Evolutionary conservation across 306 rosid species (phyloP).

Genomic region (Cucurbita argyrosperma): DNA sequence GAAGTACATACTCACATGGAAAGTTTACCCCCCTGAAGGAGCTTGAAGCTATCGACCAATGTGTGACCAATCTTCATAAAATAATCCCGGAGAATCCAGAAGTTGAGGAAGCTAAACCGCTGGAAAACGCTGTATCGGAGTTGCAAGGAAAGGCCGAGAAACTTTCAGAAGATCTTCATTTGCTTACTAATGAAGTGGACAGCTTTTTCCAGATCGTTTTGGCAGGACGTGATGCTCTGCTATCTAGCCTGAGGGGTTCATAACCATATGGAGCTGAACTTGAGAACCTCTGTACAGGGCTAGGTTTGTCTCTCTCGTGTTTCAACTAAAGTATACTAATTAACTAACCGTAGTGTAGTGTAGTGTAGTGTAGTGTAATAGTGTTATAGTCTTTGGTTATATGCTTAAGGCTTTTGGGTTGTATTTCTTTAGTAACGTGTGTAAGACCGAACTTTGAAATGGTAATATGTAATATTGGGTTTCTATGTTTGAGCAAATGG

Average conservation of each 20-base stretch:
- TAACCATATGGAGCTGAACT: slow-evolving; percentile 15
- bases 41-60: slow-evolving; percentile 44
- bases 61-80: slow-evolving; percentile 35
- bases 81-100: slow-evolving; percentile 29
- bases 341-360: background rate
- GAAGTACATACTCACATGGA: slow-evolving; percentile 20
- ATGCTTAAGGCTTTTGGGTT: background rate
- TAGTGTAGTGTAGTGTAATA: background rate
- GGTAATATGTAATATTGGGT: background rate
- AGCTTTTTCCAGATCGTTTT: slow-evolving; percentile 45
- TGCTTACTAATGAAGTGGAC: slow-evolving; percentile 59
- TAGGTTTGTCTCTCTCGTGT: background rate
- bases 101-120: slow-evolving; percentile 9
- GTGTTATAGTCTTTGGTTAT: background rate
- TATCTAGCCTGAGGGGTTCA: slow-evolving; percentile 34
- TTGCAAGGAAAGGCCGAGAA: slow-evolving; percentile 26
- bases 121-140: slow-evolving; percentile 23
- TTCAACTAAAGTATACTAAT: background rate
- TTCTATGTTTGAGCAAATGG: background rate
- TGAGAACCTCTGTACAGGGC: background rate
- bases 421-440: background rate
- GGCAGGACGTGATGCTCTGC: slow-evolving; percentile 52
- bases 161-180: slow-evolving; percentile 53
- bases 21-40: slow-evolving; percentile 36
- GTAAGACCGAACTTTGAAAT: background rate